Conservation (phyloP, 306 rosid species). For the Vachellia pachyceras region DNA sequence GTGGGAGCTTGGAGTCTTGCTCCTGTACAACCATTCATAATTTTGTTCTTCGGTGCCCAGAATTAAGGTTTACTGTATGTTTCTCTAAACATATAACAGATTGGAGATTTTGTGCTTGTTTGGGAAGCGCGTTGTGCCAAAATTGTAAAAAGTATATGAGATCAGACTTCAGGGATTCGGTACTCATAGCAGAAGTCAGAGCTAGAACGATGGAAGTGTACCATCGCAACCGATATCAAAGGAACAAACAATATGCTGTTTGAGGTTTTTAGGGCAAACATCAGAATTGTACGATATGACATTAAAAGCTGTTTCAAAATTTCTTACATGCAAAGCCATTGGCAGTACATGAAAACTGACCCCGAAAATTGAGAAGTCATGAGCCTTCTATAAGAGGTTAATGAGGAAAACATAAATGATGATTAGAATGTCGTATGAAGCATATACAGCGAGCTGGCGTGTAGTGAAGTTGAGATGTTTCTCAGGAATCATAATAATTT, state of each 20-base stretch:
- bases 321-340: neutral
- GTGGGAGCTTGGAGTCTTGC: neutral
- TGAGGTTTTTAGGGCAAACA: neutral
- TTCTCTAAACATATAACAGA: neutral
- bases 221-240: neutral
- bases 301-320: neutral
- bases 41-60: neutral
- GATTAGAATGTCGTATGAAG: slow-evolving; percentile 7
- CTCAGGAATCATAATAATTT: slow-evolving; percentile 2
- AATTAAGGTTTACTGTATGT: neutral
- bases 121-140: no score
- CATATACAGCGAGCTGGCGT: slow-evolving; percentile 13
- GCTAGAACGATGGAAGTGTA: neutral
- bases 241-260: neutral
- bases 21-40: neutral
- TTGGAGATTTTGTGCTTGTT: neutral
- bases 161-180: neutral
- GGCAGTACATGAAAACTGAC: neutral
- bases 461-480: slow-evolving; percentile 29
- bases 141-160: neutral
- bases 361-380: neutral
- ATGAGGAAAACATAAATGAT: slow-evolving; percentile 2
- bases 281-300: neutral
- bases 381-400: slow-evolving; percentile 11
- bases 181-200: neutral